phyloP scores from a whole-genome alignment of 2,329 filamentous ascomycete genomes.

The Cladophialophora yegresii region DNA sequence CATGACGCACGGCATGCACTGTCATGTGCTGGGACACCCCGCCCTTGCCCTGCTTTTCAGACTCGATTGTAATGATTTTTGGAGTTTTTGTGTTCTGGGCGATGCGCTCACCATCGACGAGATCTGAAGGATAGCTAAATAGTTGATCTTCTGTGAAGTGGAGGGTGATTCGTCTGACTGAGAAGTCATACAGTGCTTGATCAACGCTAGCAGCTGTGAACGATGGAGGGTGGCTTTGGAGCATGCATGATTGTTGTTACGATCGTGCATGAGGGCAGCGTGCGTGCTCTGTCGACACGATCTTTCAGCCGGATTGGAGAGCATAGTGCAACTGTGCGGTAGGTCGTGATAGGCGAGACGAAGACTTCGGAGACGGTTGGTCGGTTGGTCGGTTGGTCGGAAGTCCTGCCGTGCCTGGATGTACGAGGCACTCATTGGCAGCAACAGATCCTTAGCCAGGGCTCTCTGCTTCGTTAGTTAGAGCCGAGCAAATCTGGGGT shows the following conservation, averaged over 20 bases:
- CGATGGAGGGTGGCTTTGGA: background rate
- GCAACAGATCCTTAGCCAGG: background rate
- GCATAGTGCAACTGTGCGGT: background rate
- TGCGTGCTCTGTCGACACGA: too few species aligned
- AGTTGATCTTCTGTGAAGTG: background rate
- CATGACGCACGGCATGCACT: background rate
- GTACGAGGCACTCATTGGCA: too few species aligned
- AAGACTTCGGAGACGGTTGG: background rate
- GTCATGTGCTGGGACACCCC: background rate
- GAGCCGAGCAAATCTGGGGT: background rate
- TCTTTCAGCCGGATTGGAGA: background rate
- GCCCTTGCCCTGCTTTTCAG: background rate
- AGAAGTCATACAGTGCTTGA: background rate
- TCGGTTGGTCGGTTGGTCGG: background rate
- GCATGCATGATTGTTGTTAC: background rate
- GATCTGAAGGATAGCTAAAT: background rate
- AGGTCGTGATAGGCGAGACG: background rate
- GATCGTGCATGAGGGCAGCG: background rate
- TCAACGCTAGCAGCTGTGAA: background rate
- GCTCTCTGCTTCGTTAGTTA: background rate
- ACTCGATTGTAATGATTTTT: background rate
- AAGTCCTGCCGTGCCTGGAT: background rate
- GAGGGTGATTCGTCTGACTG: background rate
- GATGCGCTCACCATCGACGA: background rate
- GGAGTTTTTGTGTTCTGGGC: background rate